These are phyloP conservation scores for Harringtonia aguacate DNA, from an alignment of 2,329 filamentous ascomycete species.

Conservation along the genomic window DNA sequence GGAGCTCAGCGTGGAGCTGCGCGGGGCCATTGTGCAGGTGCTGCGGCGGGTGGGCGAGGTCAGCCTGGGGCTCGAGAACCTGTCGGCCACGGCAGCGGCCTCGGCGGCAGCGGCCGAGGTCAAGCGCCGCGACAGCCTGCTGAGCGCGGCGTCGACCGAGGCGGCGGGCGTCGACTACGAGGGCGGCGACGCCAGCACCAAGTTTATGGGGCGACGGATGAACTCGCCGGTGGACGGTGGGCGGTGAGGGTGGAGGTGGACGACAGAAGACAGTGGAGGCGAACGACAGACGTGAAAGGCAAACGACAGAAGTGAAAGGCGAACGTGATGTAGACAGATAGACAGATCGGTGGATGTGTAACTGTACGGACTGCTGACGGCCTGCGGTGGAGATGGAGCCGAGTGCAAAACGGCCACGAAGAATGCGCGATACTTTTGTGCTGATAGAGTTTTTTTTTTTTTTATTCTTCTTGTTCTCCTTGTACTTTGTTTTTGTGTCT, in stretches of 20 bases:
- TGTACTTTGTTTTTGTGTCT: not conserved
- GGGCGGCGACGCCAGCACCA: slow-evolving; percentile 15
- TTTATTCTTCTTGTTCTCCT: not conserved
- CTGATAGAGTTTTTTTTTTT: not conserved
- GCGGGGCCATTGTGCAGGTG: slow-evolving; percentile 65
- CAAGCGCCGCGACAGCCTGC: slow-evolving; percentile 10
- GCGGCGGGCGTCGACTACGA: slow-evolving; percentile 12
- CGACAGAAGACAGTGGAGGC: not conserved
- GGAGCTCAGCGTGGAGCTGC: slow-evolving; percentile 71
- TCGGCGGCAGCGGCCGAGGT: not conserved
- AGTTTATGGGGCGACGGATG: slow-evolving; percentile 14
- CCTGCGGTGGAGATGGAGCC: no score
- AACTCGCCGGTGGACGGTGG: slow-evolving; percentile 3
- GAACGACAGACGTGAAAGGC: not conserved
- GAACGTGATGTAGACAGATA: no score
- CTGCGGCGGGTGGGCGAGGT: slow-evolving; percentile 77
- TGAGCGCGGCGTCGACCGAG: slow-evolving; percentile 10
- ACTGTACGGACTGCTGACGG: no score
- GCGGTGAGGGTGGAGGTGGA: not conserved
- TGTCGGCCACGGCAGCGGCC: slow-evolving; percentile 18
- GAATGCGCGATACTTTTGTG: no score
- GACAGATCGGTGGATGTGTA: no score
- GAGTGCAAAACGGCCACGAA: no score
- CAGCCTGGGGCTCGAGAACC: slow-evolving; percentile 44
- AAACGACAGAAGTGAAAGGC: no score